Evolutionary conservation across 2,329 filamentous ascomycete genomes (phyloP), one percentile per base, ranked within the genome.

Genomic region (Rutstroemia sp.): DNA sequence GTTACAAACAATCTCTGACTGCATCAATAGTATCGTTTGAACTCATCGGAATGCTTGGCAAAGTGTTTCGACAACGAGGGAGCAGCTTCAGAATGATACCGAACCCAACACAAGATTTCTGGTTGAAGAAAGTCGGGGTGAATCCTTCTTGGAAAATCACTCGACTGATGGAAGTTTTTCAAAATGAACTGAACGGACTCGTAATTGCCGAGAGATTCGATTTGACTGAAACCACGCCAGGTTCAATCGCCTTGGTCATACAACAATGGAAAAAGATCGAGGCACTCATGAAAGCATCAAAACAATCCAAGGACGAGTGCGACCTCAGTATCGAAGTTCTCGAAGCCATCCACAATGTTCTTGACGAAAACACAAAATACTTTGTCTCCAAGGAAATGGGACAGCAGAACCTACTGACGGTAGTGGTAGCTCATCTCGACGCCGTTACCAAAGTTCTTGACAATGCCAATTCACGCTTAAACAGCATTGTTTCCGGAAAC

Each of bases 41-140:
- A 62, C 72, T 83, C 0, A 65, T 81, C 2, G 80, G 79, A n/a
- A 83, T 83, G 80, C 67, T 83, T 1, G 73, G 75, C 46, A 72
- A 73, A 25, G 74, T 73, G 0, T 70, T 81, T 21, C 77, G 80
- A 52, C 75, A 81, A 21, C 69, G 71, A 5, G 68, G 76, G 47
- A 80, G 72, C 49, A 73, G 71, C 56, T 83, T 78, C 59, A 78
- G 78, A 1, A 75, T 76, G 65, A 71, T 83, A 1, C 80, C 80
- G 0, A 83, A 83, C 58, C 80, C 80, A 0, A 83, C 80, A 0
- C 70, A 73, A 1, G 77, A 78, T 53, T 69, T 67, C n/a, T 83
- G 79, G 79, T 74, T 81, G 57, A 78, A 68, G 46, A 64, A 62
- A 16, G 53, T 41, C 5, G 61, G 61, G 25, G 48, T 56, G 25